phyloP scores from a whole-genome alignment of 345 rosid genomes.

The Camelina hispida region DNA sequence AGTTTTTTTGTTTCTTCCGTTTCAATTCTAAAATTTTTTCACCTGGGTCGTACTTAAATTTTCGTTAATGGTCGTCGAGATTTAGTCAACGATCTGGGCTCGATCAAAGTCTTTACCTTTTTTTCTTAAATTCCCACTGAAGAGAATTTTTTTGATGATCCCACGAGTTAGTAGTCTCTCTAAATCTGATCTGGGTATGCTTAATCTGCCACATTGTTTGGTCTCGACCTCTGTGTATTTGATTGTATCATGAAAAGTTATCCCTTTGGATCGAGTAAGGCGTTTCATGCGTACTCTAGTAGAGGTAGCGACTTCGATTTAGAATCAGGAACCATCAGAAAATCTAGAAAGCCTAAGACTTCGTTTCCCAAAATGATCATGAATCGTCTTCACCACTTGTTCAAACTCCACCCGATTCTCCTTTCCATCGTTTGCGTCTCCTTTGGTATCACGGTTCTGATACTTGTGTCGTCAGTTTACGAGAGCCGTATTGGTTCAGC shows the following conservation, averaged over 20 bases:
- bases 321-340: conserved; percentile 69
- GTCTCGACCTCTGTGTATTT: conserved; percentile 43
- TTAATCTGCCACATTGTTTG: conserved; percentile 39
- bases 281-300: conserved; percentile 76
- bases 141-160: conserved; percentile 35
- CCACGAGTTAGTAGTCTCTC: conserved; percentile 7
- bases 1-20: conserved; percentile 27
- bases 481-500: conserved; percentile 50
- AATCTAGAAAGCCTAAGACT: conserved; percentile 63
- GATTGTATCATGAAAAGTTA: conserved; percentile 63
- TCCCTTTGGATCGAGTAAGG: conserved; percentile 57
- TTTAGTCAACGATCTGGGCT: conserved; percentile 32
- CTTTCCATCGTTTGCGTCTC: conserved; percentile 58
- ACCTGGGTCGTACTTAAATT: conserved; percentile 38
- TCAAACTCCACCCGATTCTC: conserved; percentile 69
- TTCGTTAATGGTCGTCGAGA: conserved; percentile 1
- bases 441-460: conserved; percentile 64
- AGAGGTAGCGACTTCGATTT: conserved; percentile 72
- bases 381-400: conserved; percentile 58
- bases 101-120: conserved; percentile 37
- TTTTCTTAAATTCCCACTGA: conserved; percentile 1
- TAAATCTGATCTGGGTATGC: conserved; percentile 53
- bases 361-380: conserved; percentile 60
- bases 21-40: background rate
- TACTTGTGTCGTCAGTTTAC: conserved; percentile 55